A percentile compares a stretch with the other conserved stretches of the same genome.
phyloP scores from a whole-genome alignment of 352 stramenopile species.

The Globisporangium recalcitrans region DNA sequence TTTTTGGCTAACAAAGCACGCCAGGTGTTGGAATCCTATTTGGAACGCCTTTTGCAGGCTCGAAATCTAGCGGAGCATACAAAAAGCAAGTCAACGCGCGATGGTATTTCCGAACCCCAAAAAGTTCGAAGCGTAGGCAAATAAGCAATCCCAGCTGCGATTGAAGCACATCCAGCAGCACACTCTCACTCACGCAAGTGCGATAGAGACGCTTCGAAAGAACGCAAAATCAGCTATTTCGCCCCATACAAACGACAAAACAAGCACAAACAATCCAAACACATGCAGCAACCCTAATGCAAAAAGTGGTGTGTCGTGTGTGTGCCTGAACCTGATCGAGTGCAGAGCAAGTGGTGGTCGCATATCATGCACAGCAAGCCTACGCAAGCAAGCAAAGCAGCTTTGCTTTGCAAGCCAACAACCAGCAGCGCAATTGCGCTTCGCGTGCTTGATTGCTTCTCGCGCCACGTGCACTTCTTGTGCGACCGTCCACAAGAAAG shows the following conservation, averaged over 20 bases:
- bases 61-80: background rate
- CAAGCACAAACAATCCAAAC: background rate
- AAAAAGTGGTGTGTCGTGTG: background rate
- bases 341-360: background rate
- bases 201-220: conserved; percentile 14
- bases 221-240: background rate
- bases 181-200: conserved; percentile 1
- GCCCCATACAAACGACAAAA: background rate
- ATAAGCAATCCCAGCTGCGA: background rate
- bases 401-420: too few species aligned
- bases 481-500: conserved; percentile 4
- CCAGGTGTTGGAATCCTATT: background rate
- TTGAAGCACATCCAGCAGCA: conserved; percentile 11
- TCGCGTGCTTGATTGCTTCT: too few species aligned
- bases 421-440: background rate
- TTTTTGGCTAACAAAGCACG: too few species aligned
- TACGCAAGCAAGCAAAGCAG: background rate
- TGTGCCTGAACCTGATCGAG: background rate
- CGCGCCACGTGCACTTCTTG: background rate
- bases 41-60: too few species aligned
- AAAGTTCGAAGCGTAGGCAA: background rate
- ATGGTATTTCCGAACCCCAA: background rate
- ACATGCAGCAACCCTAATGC: conserved; percentile 3
- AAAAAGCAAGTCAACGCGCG: background rate
- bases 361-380: background rate